A percentile compares a stretch with the other conserved stretches of the same genome.
phyloP scores from a whole-genome alignment of 495 filamentous ascomycete species.

The Monascus purpureus region DNA sequence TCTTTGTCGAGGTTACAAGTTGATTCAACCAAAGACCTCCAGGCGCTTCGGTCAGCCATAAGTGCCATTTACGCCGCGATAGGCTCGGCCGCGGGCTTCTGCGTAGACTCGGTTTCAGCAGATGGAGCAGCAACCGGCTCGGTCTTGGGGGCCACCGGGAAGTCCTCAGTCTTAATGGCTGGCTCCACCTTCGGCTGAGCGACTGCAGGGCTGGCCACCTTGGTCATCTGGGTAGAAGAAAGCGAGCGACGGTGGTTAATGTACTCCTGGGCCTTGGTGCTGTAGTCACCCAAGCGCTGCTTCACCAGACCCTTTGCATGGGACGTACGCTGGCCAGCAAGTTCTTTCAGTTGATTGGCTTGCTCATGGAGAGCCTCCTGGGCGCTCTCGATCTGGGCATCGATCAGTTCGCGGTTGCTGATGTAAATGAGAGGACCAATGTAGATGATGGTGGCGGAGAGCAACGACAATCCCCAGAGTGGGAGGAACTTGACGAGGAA shows the following conservation, averaged over 20 bases:
- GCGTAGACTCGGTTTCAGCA: slow-evolving; percentile 2
- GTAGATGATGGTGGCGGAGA: slow-evolving; percentile 64
- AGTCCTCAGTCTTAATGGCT: slow-evolving; percentile 33
- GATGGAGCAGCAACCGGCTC: slow-evolving; percentile 21
- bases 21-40: too few relatives aligned
- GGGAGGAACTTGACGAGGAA: slow-evolving; percentile 89
- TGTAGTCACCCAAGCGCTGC: slow-evolving; percentile 72
- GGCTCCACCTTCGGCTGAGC: slow-evolving; percentile 42
- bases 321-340: slow-evolving; percentile 70
- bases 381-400: slow-evolving; percentile 61
- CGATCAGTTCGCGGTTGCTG: slow-evolving; percentile 86
- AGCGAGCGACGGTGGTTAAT: slow-evolving; percentile 35
- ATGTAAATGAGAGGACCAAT: slow-evolving; percentile 82
- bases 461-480: slow-evolving; percentile 77
- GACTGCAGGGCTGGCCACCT: slow-evolving; percentile 16
- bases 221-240: slow-evolving; percentile 30
- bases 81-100: slow-evolving; percentile 17
- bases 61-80: slow-evolving; percentile 13
- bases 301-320: slow-evolving; percentile 64
- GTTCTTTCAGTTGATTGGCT: slow-evolving; percentile 61
- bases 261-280: slow-evolving; percentile 69
- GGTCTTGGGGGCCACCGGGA: slow-evolving; percentile 50
- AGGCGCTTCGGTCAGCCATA: too few relatives aligned
- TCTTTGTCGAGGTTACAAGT: too few relatives aligned
- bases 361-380: slow-evolving; percentile 65